A percentile compares a stretch with the other conserved stretches of the same genome.
Evolutionary conservation across 768 basidiomycete species (phyloP).

Genomic region (Serendipita vermifera): DNA sequence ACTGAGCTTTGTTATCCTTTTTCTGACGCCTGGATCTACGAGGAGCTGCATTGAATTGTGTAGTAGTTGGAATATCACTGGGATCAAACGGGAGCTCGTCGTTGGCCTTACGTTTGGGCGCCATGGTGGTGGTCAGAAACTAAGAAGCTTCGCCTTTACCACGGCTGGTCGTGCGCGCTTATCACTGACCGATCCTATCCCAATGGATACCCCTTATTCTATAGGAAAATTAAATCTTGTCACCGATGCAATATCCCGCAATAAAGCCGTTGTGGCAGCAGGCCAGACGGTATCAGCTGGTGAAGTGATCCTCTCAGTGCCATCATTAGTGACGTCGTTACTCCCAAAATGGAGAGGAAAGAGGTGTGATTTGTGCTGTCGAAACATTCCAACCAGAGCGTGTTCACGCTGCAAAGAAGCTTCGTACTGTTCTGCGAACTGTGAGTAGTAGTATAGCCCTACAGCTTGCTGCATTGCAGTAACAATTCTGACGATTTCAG

Average conservation of each 20-base stretch:
- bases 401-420: slow-evolving; percentile 58
- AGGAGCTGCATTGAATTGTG: background rate
- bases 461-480: background rate
- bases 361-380: slow-evolving; percentile 56
- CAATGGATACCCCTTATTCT: background rate
- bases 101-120: background rate
- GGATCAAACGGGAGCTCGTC: background rate
- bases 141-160: background rate
- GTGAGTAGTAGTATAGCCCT: slow-evolving; percentile 29
- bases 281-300: slow-evolving; percentile 29
- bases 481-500: slow-evolving; percentile 25
- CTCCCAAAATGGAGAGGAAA: slow-evolving; percentile 44
- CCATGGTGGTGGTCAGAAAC: background rate
- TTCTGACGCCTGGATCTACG: background rate
- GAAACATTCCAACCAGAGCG: slow-evolving; percentile 18
- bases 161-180: background rate
- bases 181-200: background rate
- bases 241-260: slow-evolving; percentile 36
- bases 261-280: slow-evolving; percentile 35
- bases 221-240: slow-evolving; percentile 25
- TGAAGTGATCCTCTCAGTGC: slow-evolving; percentile 34
- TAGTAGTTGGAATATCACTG: background rate
- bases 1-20: background rate
- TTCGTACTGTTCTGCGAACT: slow-evolving; percentile 58
- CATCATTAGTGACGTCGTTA: slow-evolving; percentile 36